Conservation (phyloP, 306 rosid genomes). For the Quercus gilva region DNA sequence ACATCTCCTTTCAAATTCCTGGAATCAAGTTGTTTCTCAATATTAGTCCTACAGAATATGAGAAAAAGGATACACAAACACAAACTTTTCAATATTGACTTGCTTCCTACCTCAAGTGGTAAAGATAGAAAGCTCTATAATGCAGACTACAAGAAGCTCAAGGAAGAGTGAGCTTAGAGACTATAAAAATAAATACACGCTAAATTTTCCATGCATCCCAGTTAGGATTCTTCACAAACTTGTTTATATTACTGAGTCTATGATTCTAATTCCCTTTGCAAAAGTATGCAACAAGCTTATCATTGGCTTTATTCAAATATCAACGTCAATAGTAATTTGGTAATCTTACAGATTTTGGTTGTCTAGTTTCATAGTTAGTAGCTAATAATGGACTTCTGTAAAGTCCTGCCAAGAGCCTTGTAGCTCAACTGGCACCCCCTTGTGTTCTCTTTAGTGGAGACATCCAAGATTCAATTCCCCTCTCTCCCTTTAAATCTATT, state of each 20-base stretch:
- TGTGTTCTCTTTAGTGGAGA: too few species aligned
- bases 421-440: too few species aligned
- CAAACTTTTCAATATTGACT: not conserved
- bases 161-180: not conserved
- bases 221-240: not conserved
- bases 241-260: not conserved
- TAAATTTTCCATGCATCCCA: not conserved
- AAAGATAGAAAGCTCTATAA: not conserved
- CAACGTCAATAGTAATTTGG: too few species aligned
- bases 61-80: not conserved
- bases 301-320: not conserved
- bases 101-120: not conserved
- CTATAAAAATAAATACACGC: not conserved
- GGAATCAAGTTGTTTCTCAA: constrained; percentile 41
- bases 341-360: too few species aligned
- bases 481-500: too few species aligned
- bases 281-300: not conserved
- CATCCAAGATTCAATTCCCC: too few species aligned
- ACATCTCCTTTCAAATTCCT: constrained; percentile 46
- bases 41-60: constrained; percentile 41
- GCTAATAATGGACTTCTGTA: not conserved
- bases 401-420: not conserved
- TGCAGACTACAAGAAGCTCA: not conserved
- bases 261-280: not conserved
- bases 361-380: not conserved